These are phyloP conservation scores for Colletotrichum sp. DNA, from an alignment of 2,329 filamentous ascomycete genomes.

Conservation along the genomic window DNA sequence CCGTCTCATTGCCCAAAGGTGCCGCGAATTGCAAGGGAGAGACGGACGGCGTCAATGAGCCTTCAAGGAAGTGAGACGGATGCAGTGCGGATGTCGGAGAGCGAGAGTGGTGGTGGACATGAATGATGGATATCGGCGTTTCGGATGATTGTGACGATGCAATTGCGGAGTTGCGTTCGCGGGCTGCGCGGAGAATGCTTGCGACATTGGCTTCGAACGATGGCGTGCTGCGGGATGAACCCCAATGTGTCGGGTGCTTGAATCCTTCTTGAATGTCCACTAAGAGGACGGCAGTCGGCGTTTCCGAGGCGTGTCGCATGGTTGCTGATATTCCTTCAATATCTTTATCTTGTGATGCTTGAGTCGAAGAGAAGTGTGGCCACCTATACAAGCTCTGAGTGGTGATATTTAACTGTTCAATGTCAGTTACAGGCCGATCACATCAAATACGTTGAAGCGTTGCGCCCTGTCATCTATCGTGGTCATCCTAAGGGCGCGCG, in stretches of 20 bases:
- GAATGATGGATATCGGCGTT: slow-evolving; percentile 40
- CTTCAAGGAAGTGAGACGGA: slow-evolving; percentile 31
- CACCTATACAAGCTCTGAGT: rapidly evolving
- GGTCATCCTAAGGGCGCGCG: background rate
- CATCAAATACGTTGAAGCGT: background rate
- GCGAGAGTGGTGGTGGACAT: slow-evolving; percentile 49
- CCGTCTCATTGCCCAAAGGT: slow-evolving; percentile 36
- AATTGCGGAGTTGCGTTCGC: background rate
- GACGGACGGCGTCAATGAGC: slow-evolving; percentile 33
- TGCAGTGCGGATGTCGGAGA: slow-evolving; percentile 38
- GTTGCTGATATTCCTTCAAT: background rate
- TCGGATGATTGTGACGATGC: background rate
- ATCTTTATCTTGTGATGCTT: background rate
- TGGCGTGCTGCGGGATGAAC: slow-evolving; percentile 46
- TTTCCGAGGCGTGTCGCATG: slow-evolving; percentile 23
- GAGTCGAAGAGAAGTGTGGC: background rate
- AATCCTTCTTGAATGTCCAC: slow-evolving; percentile 54
- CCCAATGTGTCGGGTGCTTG: slow-evolving; percentile 41
- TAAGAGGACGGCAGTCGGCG: slow-evolving; percentile 47
- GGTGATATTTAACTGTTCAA: rapidly evolving
- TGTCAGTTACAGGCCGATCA: background rate
- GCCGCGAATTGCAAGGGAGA: slow-evolving; percentile 27
- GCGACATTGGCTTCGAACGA: slow-evolving; percentile 45
- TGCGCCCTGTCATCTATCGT: background rate
- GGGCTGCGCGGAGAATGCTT: slow-evolving; percentile 37